A percentile compares a stretch with the other conserved stretches of the same genome.
These are phyloP conservation scores for Acanthamoeba castellanii DNA, from an alignment of 208 protist genomes.

Conservation along the genomic window DNA sequence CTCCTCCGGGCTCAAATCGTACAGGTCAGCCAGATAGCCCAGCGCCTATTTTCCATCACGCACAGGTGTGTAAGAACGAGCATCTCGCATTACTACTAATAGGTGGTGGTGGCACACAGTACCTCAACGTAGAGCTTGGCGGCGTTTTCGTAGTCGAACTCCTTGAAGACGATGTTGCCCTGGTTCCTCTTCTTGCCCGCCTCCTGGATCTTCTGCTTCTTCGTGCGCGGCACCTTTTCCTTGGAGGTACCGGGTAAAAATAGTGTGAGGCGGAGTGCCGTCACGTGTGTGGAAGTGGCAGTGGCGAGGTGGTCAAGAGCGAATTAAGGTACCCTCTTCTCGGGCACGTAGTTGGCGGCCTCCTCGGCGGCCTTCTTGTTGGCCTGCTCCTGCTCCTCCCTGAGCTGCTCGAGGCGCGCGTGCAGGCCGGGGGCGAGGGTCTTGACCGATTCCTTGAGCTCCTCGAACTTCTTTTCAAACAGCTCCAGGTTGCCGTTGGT, in stretches of 20 bases:
- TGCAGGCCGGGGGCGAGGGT: neutral
- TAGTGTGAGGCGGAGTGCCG: neutral
- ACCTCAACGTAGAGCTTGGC: conserved; percentile 16
- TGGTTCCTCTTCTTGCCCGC: conserved; percentile 69
- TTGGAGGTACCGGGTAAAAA: neutral
- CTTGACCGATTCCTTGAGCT: conserved; percentile 12
- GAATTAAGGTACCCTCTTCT: neutral
- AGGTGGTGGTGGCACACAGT: neutral
- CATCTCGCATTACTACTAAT: neutral
- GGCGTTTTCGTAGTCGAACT: conserved; percentile 65
- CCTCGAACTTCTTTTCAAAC: conserved; percentile 44
- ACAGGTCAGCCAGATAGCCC: conserved; percentile 36
- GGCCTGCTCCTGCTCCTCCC: conserved; percentile 27
- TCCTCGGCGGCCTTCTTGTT: neutral
- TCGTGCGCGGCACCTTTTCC: conserved; percentile 60
- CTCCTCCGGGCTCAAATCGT: conserved; percentile 86
- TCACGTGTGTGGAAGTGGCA: neutral
- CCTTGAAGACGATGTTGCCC: conserved; percentile 70
- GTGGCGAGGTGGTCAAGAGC: too few relatives aligned
- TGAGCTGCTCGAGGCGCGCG: neutral
- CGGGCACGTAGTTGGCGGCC: conserved; percentile 1
- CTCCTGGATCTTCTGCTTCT: conserved; percentile 69
- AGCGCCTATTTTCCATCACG: neutral
- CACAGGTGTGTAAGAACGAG: neutral
- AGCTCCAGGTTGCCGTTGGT: conserved; percentile 42